Percentiles rank a stretch among this genome's conserved stretches.
phyloP scores from a whole-genome alignment of 352 stramenopile genomes.

The Phytophthora rubi region DNA sequence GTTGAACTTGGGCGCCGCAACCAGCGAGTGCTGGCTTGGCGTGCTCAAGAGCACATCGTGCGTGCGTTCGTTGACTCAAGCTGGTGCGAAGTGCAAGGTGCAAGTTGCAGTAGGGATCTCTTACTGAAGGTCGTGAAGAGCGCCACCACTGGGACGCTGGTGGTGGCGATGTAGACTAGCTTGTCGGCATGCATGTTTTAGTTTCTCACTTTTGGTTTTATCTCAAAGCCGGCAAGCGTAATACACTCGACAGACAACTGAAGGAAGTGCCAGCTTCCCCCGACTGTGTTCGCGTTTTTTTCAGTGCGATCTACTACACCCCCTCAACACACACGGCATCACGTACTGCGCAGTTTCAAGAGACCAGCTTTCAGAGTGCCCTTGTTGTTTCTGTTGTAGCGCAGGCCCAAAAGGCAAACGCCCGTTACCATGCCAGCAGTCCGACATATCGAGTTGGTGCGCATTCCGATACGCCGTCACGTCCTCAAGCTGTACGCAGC shows the following conservation, averaged over 20 bases:
- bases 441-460: too few relatives aligned
- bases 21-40: conserved; percentile 2
- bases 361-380: too few relatives aligned
- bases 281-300: conserved; percentile 7
- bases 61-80: conserved; percentile 5
- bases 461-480: too few relatives aligned
- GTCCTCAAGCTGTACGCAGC: too few relatives aligned
- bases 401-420: too few relatives aligned
- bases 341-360: too few relatives aligned
- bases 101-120: conserved; percentile 2
- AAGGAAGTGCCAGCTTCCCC: conserved; percentile 13
- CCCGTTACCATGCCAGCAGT: too few relatives aligned
- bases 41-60: not conserved
- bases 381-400: too few relatives aligned
- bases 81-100: not conserved
- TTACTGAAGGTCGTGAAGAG: not conserved
- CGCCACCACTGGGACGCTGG: conserved; percentile 12
- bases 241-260: conserved; percentile 5
- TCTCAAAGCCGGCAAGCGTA: conserved; percentile 3
- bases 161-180: conserved; percentile 9
- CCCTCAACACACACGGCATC: too few relatives aligned
- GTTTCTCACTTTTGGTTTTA: conserved; percentile 10
- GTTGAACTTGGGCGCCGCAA: conserved; percentile 6
- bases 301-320: conserved; percentile 5
- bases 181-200: conserved; percentile 14